These are phyloP conservation scores for Phellinidium pouzarii DNA, from an alignment of 1,284 basidiomycete genomes.

Conservation along the genomic window DNA sequence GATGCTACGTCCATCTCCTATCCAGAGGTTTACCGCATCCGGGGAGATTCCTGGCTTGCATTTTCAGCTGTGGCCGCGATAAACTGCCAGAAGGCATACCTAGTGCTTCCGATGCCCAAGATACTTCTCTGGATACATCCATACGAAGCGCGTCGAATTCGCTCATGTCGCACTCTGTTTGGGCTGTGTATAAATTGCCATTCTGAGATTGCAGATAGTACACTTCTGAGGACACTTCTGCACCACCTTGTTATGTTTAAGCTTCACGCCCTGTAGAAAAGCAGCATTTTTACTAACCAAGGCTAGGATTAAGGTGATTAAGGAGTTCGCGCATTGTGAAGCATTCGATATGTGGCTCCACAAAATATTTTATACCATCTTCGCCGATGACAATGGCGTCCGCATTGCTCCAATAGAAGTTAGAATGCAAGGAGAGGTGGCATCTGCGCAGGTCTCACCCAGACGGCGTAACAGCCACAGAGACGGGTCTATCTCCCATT, in stretches of 20 bases:
- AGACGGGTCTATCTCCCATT: conserved; percentile 52
- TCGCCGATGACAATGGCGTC: conserved; percentile 63
- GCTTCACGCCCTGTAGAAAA: neutral
- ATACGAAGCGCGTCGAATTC: conserved; percentile 57
- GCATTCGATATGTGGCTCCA: conserved; percentile 64
- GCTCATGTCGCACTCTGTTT: conserved; percentile 35
- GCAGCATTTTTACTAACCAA: neutral
- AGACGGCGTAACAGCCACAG: conserved; percentile 78
- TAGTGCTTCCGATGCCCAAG: conserved; percentile 72
- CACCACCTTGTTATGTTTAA: neutral
- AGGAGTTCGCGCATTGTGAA: conserved; percentile 63
- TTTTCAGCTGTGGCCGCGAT: neutral
- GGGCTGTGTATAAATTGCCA: conserved; percentile 68
- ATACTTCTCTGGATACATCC: conserved; percentile 60
- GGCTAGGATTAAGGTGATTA: conserved; percentile 31
- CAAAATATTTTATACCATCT: conserved; percentile 63
- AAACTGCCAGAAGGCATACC: conserved; percentile 44
- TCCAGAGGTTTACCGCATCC: conserved; percentile 90
- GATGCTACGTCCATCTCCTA: conserved; percentile 67
- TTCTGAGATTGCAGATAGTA: conserved; percentile 87
- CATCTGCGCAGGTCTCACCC: conserved; percentile 46
- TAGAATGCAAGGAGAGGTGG: neutral
- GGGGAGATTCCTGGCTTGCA: conserved; percentile 49
- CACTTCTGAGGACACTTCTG: conserved; percentile 33
- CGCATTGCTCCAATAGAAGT: conserved; percentile 48